A percentile compares a stretch with the other conserved stretches of the same genome.
Conservation (phyloP, 139 green algal species). For the Auxenochlorella pyrenoidosa region DNA sequence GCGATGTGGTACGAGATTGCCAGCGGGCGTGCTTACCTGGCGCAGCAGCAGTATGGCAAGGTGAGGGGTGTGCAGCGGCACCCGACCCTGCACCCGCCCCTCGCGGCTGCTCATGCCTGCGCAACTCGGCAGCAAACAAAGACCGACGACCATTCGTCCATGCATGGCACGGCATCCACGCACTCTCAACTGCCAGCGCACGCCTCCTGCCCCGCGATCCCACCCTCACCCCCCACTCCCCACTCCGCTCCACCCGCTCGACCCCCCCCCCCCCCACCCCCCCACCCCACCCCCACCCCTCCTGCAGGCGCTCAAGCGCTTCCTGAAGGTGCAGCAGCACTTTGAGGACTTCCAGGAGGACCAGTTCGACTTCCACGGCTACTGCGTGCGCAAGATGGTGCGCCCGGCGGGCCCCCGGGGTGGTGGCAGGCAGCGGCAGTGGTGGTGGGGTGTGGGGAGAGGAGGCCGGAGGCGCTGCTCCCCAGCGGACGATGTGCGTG, state of each 20-base stretch:
- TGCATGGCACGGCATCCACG: too few species aligned
- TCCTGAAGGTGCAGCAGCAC: conserved; percentile 81
- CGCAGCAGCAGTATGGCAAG: conserved; percentile 55
- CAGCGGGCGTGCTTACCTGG: conserved; percentile 74
- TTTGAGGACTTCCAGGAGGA: conserved; percentile 94
- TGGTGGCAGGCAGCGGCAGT: neutral
- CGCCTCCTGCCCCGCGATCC: too few species aligned
- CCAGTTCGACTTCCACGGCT: conserved; percentile 99
- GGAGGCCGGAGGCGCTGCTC: neutral
- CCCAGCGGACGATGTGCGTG: too few species aligned
- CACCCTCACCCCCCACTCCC: too few species aligned
- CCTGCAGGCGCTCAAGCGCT: conserved; percentile 90
- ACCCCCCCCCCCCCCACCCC: neutral
- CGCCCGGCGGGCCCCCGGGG: neutral
- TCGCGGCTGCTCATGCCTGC: neutral
- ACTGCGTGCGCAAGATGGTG: conserved; percentile 94
- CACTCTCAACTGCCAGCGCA: too few species aligned
- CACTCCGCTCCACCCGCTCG: too few species aligned
- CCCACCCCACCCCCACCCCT: neutral
- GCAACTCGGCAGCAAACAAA: too few species aligned
- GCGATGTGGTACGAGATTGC: conserved; percentile 97
- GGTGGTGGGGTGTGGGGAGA: neutral
- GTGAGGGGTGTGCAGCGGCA: conserved; percentile 14
- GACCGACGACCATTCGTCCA: too few species aligned
- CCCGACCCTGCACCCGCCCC: neutral